These are phyloP conservation scores for Naegleria lovaniensis DNA, from an alignment of 208 protist genomes.

Conservation along the genomic window DNA sequence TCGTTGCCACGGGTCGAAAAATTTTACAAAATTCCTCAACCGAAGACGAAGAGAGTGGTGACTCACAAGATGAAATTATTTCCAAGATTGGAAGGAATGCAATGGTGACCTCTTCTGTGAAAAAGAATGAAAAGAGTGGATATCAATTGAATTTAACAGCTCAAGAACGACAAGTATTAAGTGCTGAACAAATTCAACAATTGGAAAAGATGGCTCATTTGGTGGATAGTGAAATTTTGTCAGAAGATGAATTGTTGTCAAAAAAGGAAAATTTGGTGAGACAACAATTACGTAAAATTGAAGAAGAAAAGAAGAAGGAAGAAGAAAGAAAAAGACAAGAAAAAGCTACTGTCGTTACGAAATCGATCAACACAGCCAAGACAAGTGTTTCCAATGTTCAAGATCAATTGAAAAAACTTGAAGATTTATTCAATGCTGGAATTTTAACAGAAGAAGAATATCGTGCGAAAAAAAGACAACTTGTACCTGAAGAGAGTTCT, in stretches of 20 bases:
- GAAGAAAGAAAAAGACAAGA: background rate
- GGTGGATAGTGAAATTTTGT: background rate
- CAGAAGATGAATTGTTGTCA: background rate
- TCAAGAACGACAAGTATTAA: background rate
- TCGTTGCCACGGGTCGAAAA: background rate
- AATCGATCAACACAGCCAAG: background rate
- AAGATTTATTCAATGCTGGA: background rate
- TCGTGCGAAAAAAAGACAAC: background rate
- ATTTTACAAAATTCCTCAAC: background rate
- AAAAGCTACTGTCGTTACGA: background rate
- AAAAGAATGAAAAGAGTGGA: background rate
- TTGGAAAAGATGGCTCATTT: background rate
- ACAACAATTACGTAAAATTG: background rate
- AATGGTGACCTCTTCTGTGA: background rate
- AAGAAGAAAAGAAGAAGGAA: background rate
- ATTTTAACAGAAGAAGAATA: slow-evolving; percentile 15
- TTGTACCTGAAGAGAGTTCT: background rate
- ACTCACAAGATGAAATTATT: background rate
- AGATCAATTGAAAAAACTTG: background rate
- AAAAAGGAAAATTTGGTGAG: background rate
- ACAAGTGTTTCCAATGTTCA: background rate
- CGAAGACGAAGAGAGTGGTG: background rate
- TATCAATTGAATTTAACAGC: background rate
- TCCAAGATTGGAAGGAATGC: background rate
- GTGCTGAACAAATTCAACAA: background rate